Base-by-base conservation (phyloP, 257 asterid genomes). In the Leptodermis oblonga region DNA sequence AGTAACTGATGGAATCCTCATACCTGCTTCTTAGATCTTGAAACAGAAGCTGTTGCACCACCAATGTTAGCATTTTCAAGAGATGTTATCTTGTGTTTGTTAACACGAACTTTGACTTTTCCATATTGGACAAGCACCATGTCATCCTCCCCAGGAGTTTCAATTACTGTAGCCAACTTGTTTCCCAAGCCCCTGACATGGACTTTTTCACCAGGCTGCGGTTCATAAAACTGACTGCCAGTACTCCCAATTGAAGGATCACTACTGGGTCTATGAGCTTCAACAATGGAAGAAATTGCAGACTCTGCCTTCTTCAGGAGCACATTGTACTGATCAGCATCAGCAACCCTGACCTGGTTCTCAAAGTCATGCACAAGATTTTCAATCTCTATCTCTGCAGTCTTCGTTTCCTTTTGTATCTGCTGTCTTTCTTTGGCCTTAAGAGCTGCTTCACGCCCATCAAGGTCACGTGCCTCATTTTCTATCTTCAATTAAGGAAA, bases 101-200 rank as follows among this genome's bases (percentile, higher is more conserved):
- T 63, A 46, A 85, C 83, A 4, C 96, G 93, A 70, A 82, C 84
- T 73, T 83, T 83, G 67, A 93, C 83, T 82, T 87, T 93, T 58
- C 99, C 99, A 69, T 84, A 89, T 71, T 84, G 96, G 68, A 93
- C 92, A 70, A 93, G 90, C 76, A 87, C 83, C 53, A 85, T 81
- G 76, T 81, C 86, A 79, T 90, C 97, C 69, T 82, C 92, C 51
- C 84, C 82, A 37, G 96, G 87, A 54, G 84, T 83, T 86, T 93
- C 97, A 73, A 86, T 88, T 26, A 90, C 94, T 22, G 96, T 87
- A 71, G 92, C 99, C 77, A 83, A 59, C 80, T 85, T 93, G 73
- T 79, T 85, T 65, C 99, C 95, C 70, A 90, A 82, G 46, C 80
- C 86, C 76, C 83, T 86, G 75, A 90, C 75, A 69, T 51, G 69